Conservation (phyloP, 257 asterid species). For the Solanum piurae region DNA sequence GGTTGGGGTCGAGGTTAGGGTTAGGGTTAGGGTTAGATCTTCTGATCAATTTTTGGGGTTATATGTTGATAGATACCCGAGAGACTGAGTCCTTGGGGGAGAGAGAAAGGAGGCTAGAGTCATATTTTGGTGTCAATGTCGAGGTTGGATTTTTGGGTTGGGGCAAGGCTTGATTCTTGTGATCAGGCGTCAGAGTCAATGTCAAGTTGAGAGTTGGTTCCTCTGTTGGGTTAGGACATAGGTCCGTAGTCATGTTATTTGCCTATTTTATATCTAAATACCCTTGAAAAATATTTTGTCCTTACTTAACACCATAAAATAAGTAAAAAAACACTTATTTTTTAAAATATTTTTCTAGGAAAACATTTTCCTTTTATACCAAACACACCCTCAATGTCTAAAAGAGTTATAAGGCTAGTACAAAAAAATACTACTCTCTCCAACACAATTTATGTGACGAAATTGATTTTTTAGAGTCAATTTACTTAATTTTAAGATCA, state of each 20-base stretch:
- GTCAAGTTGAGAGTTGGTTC: background rate
- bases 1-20: background rate
- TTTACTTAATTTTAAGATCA: background rate
- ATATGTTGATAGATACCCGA: too few relatives aligned
- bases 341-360: background rate
- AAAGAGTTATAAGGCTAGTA: background rate
- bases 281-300: background rate
- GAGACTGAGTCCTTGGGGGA: too few relatives aligned
- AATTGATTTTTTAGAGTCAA: background rate
- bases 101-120: too few relatives aligned
- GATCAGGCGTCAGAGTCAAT: background rate
- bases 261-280: background rate
- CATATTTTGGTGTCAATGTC: background rate
- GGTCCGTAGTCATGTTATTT: background rate
- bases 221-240: background rate
- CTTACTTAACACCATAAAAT: background rate
- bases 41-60: background rate
- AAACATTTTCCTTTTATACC: background rate
- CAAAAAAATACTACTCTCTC: background rate
- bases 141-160: background rate
- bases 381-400: background rate
- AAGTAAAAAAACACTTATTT: background rate
- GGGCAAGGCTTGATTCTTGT: background rate
- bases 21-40: background rate
- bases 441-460: background rate